These are phyloP conservation scores for Isabelozyma heimii DNA, from an alignment of 805 yeast species.

Conservation along the genomic window DNA sequence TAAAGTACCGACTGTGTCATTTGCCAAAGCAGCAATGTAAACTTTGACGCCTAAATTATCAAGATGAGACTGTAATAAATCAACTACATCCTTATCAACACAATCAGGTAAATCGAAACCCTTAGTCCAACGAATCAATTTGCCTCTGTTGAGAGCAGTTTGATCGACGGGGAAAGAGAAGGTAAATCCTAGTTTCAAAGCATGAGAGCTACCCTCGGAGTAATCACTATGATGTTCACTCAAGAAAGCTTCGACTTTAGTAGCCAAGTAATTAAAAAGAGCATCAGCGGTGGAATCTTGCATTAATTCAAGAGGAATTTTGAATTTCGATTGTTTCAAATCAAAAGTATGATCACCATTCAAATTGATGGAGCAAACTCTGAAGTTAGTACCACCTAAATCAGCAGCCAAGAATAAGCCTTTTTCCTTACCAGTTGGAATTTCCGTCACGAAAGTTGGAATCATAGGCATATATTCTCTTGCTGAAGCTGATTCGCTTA, in stretches of 20 bases:
- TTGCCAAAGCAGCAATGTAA: constrained; percentile 81
- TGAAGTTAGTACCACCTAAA: constrained; percentile 92
- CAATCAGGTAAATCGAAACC: constrained; percentile 87
- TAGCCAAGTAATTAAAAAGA: constrained; percentile 73
- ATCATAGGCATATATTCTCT: constrained; percentile 74
- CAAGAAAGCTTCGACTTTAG: constrained; percentile 64
- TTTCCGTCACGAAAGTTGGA: constrained; percentile 81
- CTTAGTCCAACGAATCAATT: constrained; percentile 91
- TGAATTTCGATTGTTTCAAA: constrained; percentile 71
- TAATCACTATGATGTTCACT: constrained; percentile 58
- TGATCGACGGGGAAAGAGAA: constrained; percentile 93
- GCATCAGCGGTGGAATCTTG: constrained; percentile 59
- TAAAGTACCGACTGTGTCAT: constrained; percentile 94
- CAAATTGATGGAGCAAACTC: constrained; percentile 85
- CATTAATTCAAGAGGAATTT: constrained; percentile 78
- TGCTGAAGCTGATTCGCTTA: constrained; percentile 38
- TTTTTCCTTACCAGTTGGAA: constrained; percentile 82
- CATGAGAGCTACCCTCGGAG: constrained; percentile 14
- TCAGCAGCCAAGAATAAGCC: constrained; percentile 90
- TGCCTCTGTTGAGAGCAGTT: constrained; percentile 74
- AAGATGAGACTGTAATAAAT: constrained; percentile 65
- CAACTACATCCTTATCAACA: constrained; percentile 80
- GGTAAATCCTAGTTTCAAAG: constrained; percentile 83
- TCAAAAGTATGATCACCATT: constrained; percentile 77
- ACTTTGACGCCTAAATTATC: constrained; percentile 62